phyloP scores from a whole-genome alignment of 371 early-diverging fungal species.

The Haplosporangium sp. region DNA sequence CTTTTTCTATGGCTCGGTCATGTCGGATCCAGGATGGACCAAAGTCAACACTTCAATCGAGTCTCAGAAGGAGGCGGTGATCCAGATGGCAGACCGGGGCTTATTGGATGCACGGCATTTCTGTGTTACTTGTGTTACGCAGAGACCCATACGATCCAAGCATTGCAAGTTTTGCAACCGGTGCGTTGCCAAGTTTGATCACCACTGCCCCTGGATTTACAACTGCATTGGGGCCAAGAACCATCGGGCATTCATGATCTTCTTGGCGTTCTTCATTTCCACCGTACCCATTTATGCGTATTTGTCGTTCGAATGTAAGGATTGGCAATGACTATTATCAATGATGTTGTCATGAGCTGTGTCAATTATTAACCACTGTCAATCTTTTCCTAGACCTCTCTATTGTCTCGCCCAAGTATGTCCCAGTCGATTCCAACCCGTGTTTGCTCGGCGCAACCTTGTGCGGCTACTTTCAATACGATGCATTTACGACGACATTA shows the following conservation, averaged over 20 bases:
- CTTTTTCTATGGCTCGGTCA: slow-evolving; percentile 78
- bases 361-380: neutral
- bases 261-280: slow-evolving; percentile 70
- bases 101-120: slow-evolving; percentile 81
- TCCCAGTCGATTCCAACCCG: slow-evolving; percentile 58
- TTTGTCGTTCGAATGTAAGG: slow-evolving; percentile 77
- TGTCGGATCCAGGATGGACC: slow-evolving; percentile 88
- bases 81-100: slow-evolving; percentile 76
- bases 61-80: slow-evolving; percentile 62
- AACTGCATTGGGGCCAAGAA: slow-evolving; percentile 90
- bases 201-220: slow-evolving; percentile 98
- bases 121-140: slow-evolving; percentile 84
- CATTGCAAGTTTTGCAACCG: slow-evolving; percentile 97
- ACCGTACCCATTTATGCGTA: slow-evolving; percentile 69
- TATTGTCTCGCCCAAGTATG: slow-evolving; percentile 43
- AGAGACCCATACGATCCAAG: slow-evolving; percentile 95
- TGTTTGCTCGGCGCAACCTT: slow-evolving; percentile 71
- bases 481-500: slow-evolving; percentile 76
- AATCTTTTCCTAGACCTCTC: slow-evolving; percentile 34
- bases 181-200: slow-evolving; percentile 99
- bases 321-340: no score
- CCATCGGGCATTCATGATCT: slow-evolving; percentile 87
- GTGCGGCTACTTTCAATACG: slow-evolving; percentile 81
- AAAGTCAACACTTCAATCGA: slow-evolving; percentile 60
- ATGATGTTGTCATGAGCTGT: no score